These are phyloP conservation scores for Serendipita sp. DNA, from an alignment of 768 basidiomycete genomes.

Conservation along the genomic window DNA sequence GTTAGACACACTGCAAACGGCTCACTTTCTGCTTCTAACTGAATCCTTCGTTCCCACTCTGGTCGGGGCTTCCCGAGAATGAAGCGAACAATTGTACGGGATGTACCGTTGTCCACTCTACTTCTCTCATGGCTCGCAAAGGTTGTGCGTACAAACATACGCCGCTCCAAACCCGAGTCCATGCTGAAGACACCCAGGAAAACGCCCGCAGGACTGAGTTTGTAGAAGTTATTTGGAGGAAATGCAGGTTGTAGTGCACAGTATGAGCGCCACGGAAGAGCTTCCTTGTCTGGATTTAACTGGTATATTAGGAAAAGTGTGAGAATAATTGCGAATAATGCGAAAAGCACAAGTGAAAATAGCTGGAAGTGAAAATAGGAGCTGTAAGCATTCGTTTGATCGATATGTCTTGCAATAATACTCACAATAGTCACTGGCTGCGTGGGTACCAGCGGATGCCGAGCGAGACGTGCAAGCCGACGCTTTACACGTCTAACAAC, in stretches of 20 bases:
- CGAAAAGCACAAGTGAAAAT: slow-evolving; percentile 57
- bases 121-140: slow-evolving; percentile 78
- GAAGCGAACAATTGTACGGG: slow-evolving; percentile 74
- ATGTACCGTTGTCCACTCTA: slow-evolving; percentile 55
- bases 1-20: slow-evolving; percentile 12
- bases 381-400: background rate
- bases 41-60: slow-evolving; percentile 62
- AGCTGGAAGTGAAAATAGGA: slow-evolving; percentile 26
- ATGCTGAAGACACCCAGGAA: slow-evolving; percentile 84
- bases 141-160: slow-evolving; percentile 73
- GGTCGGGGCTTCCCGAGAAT: slow-evolving; percentile 71
- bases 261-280: slow-evolving; percentile 86
- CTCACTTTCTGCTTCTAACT: slow-evolving; percentile 83
- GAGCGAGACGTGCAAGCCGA: slow-evolving; percentile 37
- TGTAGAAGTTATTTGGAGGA: slow-evolving; percentile 56
- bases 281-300: slow-evolving; percentile 89
- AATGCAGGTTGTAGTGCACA: slow-evolving; percentile 64
- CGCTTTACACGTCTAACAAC: slow-evolving; percentile 35
- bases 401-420: slow-evolving; percentile 10
- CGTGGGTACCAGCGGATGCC: slow-evolving; percentile 62
- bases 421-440: slow-evolving; percentile 70
- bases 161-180: slow-evolving; percentile 67
- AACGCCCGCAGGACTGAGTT: slow-evolving; percentile 66
- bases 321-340: slow-evolving; percentile 63
- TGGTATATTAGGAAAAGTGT: slow-evolving; percentile 82